phyloP scores from a whole-genome alignment of 306 rosid species.

The Arachis stenosperma region DNA sequence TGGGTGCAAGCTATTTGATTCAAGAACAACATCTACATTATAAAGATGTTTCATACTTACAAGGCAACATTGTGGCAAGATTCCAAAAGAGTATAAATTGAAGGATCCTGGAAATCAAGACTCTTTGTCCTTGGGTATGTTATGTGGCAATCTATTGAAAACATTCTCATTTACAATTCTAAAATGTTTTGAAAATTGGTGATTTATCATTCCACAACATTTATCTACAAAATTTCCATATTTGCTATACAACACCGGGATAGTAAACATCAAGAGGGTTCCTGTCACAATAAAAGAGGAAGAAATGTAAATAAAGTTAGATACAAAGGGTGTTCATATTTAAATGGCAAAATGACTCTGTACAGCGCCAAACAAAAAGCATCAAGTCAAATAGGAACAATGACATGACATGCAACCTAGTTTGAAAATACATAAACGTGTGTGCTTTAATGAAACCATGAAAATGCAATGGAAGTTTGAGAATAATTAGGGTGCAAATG shows the following conservation, averaged over 20 bases:
- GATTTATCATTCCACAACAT: constrained; percentile 63
- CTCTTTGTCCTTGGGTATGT: constrained; percentile 69
- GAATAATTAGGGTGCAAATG: not conserved
- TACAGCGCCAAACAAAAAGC: not conserved
- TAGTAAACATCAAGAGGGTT: constrained; percentile 60
- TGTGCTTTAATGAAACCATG: not conserved
- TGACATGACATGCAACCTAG: not conserved
- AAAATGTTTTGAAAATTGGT: constrained; percentile 81
- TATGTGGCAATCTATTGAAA: constrained; percentile 67
- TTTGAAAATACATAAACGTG: constrained; percentile 13
- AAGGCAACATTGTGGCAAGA: constrained; percentile 9
- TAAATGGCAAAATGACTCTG: constrained; percentile 7
- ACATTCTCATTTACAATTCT: constrained; percentile 80
- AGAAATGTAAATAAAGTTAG: constrained; percentile 27
- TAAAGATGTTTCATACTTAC: constrained; percentile 7
- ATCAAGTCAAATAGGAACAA: constrained; percentile 11
- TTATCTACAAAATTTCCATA: constrained; percentile 58
- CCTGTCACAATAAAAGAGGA: constrained; percentile 57
- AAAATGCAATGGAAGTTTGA: constrained; percentile 18
- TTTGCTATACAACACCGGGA: constrained; percentile 81
- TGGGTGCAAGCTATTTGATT: not conserved
- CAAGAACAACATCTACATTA: constrained; percentile 31
- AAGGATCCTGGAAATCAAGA: constrained; percentile 39
- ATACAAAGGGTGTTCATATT: not conserved
- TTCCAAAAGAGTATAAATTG: constrained; percentile 24